phyloP scores from a whole-genome alignment of 495 filamentous ascomycete species.

The Jackrogersella minutella region DNA sequence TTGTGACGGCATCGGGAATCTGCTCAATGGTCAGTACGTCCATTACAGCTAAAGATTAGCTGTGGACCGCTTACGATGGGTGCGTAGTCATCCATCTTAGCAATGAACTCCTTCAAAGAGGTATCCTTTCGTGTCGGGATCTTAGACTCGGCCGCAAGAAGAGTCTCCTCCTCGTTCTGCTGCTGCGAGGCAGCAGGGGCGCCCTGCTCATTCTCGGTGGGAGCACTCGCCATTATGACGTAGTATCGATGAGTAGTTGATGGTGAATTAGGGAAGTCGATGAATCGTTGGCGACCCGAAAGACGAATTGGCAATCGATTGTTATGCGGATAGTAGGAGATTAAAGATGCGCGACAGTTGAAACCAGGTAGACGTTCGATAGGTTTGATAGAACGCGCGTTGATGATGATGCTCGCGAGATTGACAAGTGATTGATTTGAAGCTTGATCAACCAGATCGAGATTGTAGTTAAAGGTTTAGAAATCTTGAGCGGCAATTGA shows the following conservation, averaged over 20 bases:
- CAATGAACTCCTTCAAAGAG: slow-evolving; percentile 86
- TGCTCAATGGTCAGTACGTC: slow-evolving; percentile 47
- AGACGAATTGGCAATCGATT: not conserved
- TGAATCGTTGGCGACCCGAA: not conserved
- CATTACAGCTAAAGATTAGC: not conserved
- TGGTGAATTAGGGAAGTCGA: not conserved
- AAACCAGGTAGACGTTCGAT: no score
- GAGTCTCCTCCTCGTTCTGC: slow-evolving; percentile 33
- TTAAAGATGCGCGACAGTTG: no score
- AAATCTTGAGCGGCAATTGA: no score
- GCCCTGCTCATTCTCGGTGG: slow-evolving; percentile 43
- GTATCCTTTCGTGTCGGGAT: slow-evolving; percentile 84
- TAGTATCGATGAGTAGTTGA: not conserved
- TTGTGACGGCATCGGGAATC: slow-evolving; percentile 97
- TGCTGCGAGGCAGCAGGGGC: slow-evolving; percentile 37
- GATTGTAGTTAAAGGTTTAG: no score
- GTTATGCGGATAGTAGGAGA: no score
- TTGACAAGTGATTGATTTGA: no score
- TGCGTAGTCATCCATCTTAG: slow-evolving; percentile 98
- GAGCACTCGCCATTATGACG: slow-evolving; percentile 31
- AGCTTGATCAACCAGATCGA: no score
- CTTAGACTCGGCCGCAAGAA: slow-evolving; percentile 47
- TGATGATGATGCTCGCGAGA: not conserved
- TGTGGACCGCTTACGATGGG: slow-evolving; percentile 76
- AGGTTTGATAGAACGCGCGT: no score